phyloP scores from a whole-genome alignment of 2,329 filamentous ascomycete species.

The Zymoseptoria pseudotritici region DNA sequence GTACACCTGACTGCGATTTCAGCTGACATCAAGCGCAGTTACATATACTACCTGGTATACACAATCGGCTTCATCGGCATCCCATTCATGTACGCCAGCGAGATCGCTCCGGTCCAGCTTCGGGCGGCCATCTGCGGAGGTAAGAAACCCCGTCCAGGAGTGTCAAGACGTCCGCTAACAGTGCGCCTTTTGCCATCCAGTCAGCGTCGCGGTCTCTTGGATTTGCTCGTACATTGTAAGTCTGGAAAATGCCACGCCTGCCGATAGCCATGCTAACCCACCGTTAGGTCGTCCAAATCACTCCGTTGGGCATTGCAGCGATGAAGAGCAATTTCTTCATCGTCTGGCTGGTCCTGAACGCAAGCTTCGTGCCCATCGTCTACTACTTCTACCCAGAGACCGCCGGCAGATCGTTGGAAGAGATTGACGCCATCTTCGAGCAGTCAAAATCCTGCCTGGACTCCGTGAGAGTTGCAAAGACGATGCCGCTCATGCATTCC shows the following conservation, averaged over 20 bases:
- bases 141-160: too few relatives aligned
- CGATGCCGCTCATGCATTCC: neutral
- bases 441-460: neutral
- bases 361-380: slow-evolving; percentile 14
- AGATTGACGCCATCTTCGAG: slow-evolving; percentile 29
- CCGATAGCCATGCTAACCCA: neutral
- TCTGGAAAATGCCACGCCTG: neutral
- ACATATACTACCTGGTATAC: slow-evolving; percentile 18
- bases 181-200: too few relatives aligned
- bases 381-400: slow-evolving; percentile 31
- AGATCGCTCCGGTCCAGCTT: slow-evolving; percentile 14
- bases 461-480: neutral
- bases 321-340: slow-evolving; percentile 31
- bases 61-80: slow-evolving; percentile 19
- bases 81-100: slow-evolving; percentile 16
- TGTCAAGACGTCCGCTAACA: too few relatives aligned
- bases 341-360: slow-evolving; percentile 42
- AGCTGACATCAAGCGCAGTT: neutral
- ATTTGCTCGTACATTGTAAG: neutral
- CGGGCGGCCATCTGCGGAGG: neutral
- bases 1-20: neutral
- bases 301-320: slow-evolving; percentile 23
- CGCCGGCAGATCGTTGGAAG: slow-evolving; percentile 27
- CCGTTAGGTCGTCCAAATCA: slow-evolving; percentile 27
- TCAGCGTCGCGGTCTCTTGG: neutral